Evolutionary conservation across 2,329 filamentous ascomycete species (phyloP).

Genomic region (Mollisia scopiformis): DNA sequence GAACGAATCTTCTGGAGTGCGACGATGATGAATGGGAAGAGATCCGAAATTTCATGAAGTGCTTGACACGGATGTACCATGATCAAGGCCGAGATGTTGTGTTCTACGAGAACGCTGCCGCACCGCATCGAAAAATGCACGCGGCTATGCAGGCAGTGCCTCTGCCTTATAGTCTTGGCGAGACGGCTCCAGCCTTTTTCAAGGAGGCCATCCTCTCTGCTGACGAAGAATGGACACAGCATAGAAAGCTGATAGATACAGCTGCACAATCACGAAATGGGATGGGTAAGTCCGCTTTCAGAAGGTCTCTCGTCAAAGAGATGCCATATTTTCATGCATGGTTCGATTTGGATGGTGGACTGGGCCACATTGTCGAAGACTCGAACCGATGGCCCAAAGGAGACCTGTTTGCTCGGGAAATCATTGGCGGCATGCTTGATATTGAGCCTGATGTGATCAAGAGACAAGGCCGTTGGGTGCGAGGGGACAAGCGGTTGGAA

Average conservation of each 20-base stretch:
- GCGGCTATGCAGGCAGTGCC: slow-evolving; percentile 86
- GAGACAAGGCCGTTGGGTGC: slow-evolving; percentile 84
- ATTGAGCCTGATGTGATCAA: slow-evolving; percentile 81
- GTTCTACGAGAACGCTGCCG: slow-evolving; percentile 96
- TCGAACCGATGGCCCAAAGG: slow-evolving; percentile 82
- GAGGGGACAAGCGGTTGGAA: slow-evolving; percentile 65
- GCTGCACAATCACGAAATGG: slow-evolving; percentile 65
- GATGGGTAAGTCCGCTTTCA: slow-evolving; percentile 79
- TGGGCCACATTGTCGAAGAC: slow-evolving; percentile 93
- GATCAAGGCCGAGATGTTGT: slow-evolving; percentile 89
- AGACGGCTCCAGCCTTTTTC: slow-evolving; percentile 93
- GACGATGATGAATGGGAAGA: slow-evolving; percentile 99
- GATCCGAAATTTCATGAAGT: slow-evolving; percentile 99
- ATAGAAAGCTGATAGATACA: slow-evolving; percentile 93
- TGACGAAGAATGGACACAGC: slow-evolving; percentile 95
- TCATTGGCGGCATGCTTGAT: slow-evolving; percentile 91
- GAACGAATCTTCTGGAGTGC: slow-evolving; percentile 90
- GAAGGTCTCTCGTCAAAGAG: slow-evolving; percentile 83
- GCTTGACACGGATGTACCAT: slow-evolving; percentile 90
- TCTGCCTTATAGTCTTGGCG: slow-evolving; percentile 87
- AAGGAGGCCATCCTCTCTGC: slow-evolving; percentile 86
- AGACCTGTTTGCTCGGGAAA: slow-evolving; percentile 89
- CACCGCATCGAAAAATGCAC: slow-evolving; percentile 77
- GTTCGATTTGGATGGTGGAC: slow-evolving; percentile 89
- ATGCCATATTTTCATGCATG: slow-evolving; percentile 99